phyloP scores from a whole-genome alignment of 805 yeast genomes.

The Candida chauliodis region DNA sequence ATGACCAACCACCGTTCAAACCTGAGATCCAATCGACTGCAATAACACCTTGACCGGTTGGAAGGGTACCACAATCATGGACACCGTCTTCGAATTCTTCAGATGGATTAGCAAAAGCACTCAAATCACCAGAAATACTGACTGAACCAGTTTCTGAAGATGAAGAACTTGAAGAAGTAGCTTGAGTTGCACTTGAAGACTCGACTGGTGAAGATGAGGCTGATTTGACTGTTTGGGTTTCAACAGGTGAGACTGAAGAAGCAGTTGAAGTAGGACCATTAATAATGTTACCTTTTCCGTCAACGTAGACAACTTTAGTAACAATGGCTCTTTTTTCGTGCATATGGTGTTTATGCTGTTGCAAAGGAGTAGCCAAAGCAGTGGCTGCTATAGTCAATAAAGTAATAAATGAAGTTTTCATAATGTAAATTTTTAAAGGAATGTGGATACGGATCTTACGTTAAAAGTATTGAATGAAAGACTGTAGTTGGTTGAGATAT shows the following conservation, averaged over 20 bases:
- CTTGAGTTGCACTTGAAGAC: conserved; percentile 11
- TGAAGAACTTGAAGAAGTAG: conserved; percentile 13
- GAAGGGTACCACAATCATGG: conserved; percentile 64
- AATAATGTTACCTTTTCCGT: conserved; percentile 35
- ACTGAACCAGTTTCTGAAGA: conserved; percentile 30
- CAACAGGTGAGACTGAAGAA: conserved; percentile 1
- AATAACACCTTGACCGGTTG: conserved; percentile 81
- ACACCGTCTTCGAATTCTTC: conserved; percentile 70
- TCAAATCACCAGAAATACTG: conserved; percentile 54
- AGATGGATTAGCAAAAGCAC: conserved; percentile 54
- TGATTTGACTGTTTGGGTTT: conserved; percentile 11
- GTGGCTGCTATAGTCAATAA: conserved; percentile 24
- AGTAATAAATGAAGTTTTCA: conserved; percentile 27
- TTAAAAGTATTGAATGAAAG: conserved; percentile 9
- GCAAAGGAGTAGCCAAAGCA: conserved; percentile 32
- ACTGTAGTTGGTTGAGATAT: conserved; percentile 11
- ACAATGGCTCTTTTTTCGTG: conserved; percentile 37
- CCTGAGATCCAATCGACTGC: conserved; percentile 49
- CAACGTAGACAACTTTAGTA: conserved; percentile 34
- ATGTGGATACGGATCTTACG: neutral
- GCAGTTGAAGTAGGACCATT: conserved; percentile 16
- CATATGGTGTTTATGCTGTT: conserved; percentile 32
- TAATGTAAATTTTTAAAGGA: conserved; percentile 9
- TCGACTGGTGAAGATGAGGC: conserved; percentile 12
- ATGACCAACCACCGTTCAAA: conserved; percentile 79